Base-by-base conservation (phyloP, 2,329 filamentous ascomycete genomes). In the Aspergillus latus region DNA sequence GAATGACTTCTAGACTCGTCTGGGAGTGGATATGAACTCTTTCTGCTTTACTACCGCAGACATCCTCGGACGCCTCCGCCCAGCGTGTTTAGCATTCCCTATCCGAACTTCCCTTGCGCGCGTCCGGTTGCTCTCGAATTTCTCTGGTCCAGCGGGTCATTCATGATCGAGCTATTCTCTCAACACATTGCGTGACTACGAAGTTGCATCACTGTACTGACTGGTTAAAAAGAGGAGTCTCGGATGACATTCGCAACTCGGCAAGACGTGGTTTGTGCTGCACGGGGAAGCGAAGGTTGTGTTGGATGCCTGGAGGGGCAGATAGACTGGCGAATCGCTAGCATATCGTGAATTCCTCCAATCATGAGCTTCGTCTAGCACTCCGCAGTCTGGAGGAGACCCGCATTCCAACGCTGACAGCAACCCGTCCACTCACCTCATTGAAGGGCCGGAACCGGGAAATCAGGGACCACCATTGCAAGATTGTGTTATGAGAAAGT, bases 401-500 rank as follows among this genome's bases (percentile, higher is more conserved):
- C 48, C 49, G 54, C 48, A 46, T 43, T 47, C 43, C 43, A 26
- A 54, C 42, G 32, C 34, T 50, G 53, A 50, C 53, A 50, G 53
- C 40, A 26, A 21, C 21, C 21, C 21, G 40, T 46, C 47, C 47
- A 30, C 39, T 43, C 40, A 43, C 40, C 43, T 29, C 26, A 10
- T 21, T 21, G 21, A 32, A 30, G 16, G 43, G 13, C 50, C 43
- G 40, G 40, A 45, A 50, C 40, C 29, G 39, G 44, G 29, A 11
- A 26, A 26, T 21, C 21, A 21, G 21, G 21, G 21, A 21, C 21
- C 5, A 26, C 37, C 45, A 26, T 29, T n/a, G 16, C 11, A 15
- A 42, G 16, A 13, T n/a, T 13, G 29, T 6, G 28, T 3, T 16
- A 9, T 11, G 30, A 21, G 46, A 10, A 10, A 36, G 15, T 9